Evolutionary conservation across 2,329 filamentous ascomycete species (phyloP).

Genomic region (Penicillium hordei): DNA sequence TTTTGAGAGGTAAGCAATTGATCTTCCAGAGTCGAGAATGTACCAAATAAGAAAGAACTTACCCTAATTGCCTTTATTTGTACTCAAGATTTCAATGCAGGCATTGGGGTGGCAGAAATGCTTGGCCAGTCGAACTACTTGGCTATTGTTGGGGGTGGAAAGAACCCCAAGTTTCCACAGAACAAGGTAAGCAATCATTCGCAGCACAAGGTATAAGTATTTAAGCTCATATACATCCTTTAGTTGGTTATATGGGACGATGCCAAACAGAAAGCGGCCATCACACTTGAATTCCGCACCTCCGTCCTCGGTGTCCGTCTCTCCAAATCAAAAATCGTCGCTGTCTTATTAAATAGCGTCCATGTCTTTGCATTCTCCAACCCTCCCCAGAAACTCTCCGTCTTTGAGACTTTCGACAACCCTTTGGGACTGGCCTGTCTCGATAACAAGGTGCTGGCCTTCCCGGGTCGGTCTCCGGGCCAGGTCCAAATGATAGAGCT

Average conservation of each 20-base stretch:
- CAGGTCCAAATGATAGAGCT: conserved; percentile 88
- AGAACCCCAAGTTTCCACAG: conserved; percentile 77
- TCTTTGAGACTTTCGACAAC: conserved; percentile 86
- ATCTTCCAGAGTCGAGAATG: background rate
- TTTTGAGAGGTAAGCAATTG: conserved; percentile 53
- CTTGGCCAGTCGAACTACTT: conserved; percentile 83
- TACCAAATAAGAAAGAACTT: background rate
- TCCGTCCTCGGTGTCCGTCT: conserved; percentile 78
- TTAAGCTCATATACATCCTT: background rate
- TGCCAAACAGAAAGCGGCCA: conserved; percentile 69
- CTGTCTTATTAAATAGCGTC: conserved; percentile 78
- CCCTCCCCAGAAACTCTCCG: conserved; percentile 66
- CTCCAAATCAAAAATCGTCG: conserved; percentile 71
- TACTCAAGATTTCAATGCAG: conserved; percentile 70
- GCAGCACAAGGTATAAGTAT: background rate
- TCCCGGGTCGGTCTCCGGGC: conserved; percentile 82
- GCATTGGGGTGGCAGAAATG: conserved; percentile 81
- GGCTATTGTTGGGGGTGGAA: conserved; percentile 84
- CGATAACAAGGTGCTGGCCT: conserved; percentile 70
- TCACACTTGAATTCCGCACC: conserved; percentile 75
- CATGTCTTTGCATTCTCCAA: conserved; percentile 78
- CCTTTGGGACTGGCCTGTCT: conserved; percentile 76
- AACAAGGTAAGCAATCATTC: conserved; percentile 64
- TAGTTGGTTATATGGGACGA: conserved; percentile 88
- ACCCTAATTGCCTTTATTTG: background rate